A percentile compares a stretch with the other conserved stretches of the same genome.
phyloP scores from a whole-genome alignment of 2,329 filamentous ascomycete species.

The Emmonsiellopsis sp. region DNA sequence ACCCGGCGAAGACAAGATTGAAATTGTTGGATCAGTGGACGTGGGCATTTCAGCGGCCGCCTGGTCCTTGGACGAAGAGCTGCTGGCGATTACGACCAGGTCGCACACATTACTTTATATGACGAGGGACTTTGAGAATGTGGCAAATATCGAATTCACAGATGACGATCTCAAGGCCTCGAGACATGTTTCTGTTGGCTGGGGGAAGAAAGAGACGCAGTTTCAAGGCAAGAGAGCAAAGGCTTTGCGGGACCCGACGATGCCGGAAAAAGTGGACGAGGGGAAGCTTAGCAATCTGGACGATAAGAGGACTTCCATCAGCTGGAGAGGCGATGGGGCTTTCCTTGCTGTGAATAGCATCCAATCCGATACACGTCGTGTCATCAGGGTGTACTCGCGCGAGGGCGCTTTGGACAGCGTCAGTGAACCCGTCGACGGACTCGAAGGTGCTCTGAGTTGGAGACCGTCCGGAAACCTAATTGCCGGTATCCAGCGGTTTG shows the following conservation, averaged over 20 bases:
- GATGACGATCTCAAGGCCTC: constrained; percentile 74
- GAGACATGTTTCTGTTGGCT: constrained; percentile 91
- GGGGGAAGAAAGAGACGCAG: constrained; percentile 97
- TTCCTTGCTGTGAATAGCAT: constrained; percentile 80
- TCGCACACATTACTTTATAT: constrained; percentile 78
- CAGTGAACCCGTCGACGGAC: constrained; percentile 84
- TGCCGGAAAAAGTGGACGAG: constrained; percentile 84
- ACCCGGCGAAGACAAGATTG: constrained; percentile 66
- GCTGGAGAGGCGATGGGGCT: constrained; percentile 89
- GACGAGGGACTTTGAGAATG: constrained; percentile 81
- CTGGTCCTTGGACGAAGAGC: constrained; percentile 93
- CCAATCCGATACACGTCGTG: constrained; percentile 59
- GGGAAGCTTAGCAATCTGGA: constrained; percentile 69
- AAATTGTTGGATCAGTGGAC: constrained; percentile 92
- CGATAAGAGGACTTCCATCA: constrained; percentile 62
- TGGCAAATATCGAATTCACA: constrained; percentile 64
- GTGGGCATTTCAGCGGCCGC: constrained; percentile 79
- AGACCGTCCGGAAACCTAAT: constrained; percentile 83
- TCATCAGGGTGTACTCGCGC: constrained; percentile 82
- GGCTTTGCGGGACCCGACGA: constrained; percentile 83
- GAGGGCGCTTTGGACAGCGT: constrained; percentile 87
- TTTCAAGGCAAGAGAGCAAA: constrained; percentile 87
- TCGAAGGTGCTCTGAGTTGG: constrained; percentile 87
- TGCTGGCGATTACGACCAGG: constrained; percentile 74
- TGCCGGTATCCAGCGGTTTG: constrained; percentile 68